These are phyloP conservation scores for Anthracocystis walkeri DNA, from an alignment of 1,284 basidiomycete genomes.

Conservation along the genomic window DNA sequence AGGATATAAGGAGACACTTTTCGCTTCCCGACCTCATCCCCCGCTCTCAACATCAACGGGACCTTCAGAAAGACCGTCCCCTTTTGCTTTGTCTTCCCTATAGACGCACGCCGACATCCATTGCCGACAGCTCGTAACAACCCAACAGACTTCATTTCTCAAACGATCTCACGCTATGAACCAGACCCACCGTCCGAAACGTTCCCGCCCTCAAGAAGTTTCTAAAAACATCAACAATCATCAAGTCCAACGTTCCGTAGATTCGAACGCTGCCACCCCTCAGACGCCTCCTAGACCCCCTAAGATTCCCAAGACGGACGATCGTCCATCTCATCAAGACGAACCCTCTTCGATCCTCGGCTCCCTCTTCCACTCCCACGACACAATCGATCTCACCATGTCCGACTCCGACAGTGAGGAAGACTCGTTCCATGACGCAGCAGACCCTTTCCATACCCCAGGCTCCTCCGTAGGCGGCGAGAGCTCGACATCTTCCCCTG, in stretches of 20 bases:
- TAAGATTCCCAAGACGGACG: not conserved
- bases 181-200: not conserved
- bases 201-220: not conserved
- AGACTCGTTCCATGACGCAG: conserved; percentile 13
- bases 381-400: conserved; percentile 12
- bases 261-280: not conserved
- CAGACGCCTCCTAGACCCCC: not conserved
- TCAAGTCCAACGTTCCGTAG: too few species aligned
- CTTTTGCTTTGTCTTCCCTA: not conserved
- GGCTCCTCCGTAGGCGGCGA: conserved; percentile 11
- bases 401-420: conserved; percentile 15
- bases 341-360: not conserved
- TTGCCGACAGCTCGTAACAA: not conserved
- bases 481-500: not conserved
- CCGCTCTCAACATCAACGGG: not conserved
- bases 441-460: conserved; percentile 9
- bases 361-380: conserved; percentile 6
- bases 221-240: not conserved
- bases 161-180: not conserved
- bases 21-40: not conserved
- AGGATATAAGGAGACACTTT: conserved; percentile 1
- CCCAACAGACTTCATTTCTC: too few species aligned
- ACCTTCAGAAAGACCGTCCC: not conserved
- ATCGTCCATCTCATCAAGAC: not conserved
- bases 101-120: too few species aligned